Percentiles rank a stretch among this genome's conserved stretches.
Conservation (phyloP, 371 early-diverging fungal species). For the Dentiscutata heterogama region DNA sequence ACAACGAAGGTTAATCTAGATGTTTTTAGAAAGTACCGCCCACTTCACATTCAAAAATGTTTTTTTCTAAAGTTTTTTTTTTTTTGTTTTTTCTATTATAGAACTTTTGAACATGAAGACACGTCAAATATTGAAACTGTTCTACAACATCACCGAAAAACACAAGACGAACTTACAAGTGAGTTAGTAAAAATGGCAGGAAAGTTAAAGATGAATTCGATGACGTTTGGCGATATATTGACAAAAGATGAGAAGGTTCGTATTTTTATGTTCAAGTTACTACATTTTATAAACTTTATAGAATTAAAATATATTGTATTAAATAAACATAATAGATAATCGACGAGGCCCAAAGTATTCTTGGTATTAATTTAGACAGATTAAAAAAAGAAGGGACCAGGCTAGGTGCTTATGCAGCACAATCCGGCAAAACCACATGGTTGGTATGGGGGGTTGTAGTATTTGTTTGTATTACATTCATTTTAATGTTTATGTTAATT, state of each 20-base stretch:
- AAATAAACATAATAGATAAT: conserved; percentile 46
- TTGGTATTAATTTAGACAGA: conserved; percentile 54
- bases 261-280: not conserved
- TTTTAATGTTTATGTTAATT: conserved; percentile 56
- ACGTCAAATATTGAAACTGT: conserved; percentile 31
- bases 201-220: conserved; percentile 46
- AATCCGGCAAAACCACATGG: conserved; percentile 58
- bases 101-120: conserved; percentile 31
- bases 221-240: conserved; percentile 44
- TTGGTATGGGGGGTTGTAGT: conserved; percentile 57
- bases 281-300: not conserved
- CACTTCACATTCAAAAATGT: not conserved
- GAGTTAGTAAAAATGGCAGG: conserved; percentile 43
- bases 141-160: conserved; percentile 43
- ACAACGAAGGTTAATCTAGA: conserved; percentile 32
- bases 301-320: not conserved
- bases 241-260: conserved; percentile 44
- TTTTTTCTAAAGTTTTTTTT: not conserved
- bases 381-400: conserved; percentile 53
- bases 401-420: conserved; percentile 52
- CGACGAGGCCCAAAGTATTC: conserved; percentile 51
- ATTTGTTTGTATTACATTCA: conserved; percentile 53
- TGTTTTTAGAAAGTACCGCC: not conserved
- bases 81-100: not conserved
- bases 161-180: conserved; percentile 44